Conservation (phyloP, 2,329 filamentous ascomycete genomes). For the Cyanodermella asteris region DNA sequence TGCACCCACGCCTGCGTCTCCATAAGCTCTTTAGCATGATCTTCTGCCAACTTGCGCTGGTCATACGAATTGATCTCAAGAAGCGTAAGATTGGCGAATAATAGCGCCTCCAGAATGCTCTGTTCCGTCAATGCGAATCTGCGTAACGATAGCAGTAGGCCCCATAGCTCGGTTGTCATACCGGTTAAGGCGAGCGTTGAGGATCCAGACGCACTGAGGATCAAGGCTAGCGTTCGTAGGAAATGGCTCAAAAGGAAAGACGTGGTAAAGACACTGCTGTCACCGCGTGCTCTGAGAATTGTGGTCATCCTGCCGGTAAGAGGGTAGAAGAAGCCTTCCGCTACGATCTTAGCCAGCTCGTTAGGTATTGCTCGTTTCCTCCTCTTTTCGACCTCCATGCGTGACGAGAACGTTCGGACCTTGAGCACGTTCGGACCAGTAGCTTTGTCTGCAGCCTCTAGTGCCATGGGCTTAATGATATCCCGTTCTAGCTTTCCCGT, state of each 20-base stretch:
- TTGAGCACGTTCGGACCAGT: conserved; percentile 72
- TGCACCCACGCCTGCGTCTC: conserved; percentile 78
- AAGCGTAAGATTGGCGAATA: conserved; percentile 59
- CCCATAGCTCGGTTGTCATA: conserved; percentile 68
- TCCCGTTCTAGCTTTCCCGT: conserved; percentile 43
- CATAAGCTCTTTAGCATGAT: conserved; percentile 53
- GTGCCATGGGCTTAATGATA: conserved; percentile 64
- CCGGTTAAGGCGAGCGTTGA: conserved; percentile 53
- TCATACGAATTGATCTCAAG: conserved; percentile 62
- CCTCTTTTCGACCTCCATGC: conserved; percentile 42
- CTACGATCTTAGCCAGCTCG: conserved; percentile 54
- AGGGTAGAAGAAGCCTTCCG: conserved; percentile 64
- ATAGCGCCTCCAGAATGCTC: conserved; percentile 46
- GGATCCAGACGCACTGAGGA: conserved; percentile 66
- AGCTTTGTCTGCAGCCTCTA: conserved; percentile 55
- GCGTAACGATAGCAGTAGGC: conserved; percentile 53
- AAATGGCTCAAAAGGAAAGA: conserved; percentile 29
- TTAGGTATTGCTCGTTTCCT: conserved; percentile 45
- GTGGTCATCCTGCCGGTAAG: conserved; percentile 61
- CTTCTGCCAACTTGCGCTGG: conserved; percentile 47
- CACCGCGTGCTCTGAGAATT: conserved; percentile 6
- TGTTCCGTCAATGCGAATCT: conserved; percentile 35
- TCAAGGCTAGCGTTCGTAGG: conserved; percentile 63
- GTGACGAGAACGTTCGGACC: conserved; percentile 68
- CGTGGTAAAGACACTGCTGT: conserved; percentile 11